phyloP scores from a whole-genome alignment of 106 monocot genomes.

The Hemerocallis citrina region DNA sequence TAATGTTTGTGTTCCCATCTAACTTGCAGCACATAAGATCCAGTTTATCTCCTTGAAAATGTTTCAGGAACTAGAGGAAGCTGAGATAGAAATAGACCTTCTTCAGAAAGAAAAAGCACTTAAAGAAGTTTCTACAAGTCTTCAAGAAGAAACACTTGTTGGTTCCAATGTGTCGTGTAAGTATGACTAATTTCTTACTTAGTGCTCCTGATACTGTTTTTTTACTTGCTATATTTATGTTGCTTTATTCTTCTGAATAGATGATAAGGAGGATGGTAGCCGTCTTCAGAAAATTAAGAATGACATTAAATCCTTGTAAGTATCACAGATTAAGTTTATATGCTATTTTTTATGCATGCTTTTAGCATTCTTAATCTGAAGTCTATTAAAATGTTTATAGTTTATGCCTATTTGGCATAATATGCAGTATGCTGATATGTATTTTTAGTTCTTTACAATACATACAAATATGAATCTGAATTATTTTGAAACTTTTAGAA shows the following conservation, averaged over 20 bases:
- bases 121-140: conserved; percentile 27
- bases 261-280: conserved; percentile 33
- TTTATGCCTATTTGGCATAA: background rate
- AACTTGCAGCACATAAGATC: background rate
- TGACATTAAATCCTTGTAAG: conserved; percentile 76
- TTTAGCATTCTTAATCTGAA: background rate
- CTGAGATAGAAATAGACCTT: conserved; percentile 87
- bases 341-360: background rate
- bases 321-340: background rate
- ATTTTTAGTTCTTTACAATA: background rate
- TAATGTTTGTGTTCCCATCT: background rate
- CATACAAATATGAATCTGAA: too few species aligned
- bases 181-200: background rate
- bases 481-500: too few species aligned
- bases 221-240: conserved; percentile 1
- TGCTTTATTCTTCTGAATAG: conserved; percentile 18
- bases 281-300: conserved; percentile 73
- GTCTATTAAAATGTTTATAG: background rate
- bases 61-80: conserved; percentile 85
- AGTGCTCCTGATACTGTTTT: conserved; percentile 5
- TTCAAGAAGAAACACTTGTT: conserved; percentile 16
- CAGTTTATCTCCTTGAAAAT: conserved; percentile 7
- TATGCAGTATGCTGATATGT: background rate
- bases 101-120: conserved; percentile 75
- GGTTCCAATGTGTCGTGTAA: conserved; percentile 29